Conservation (phyloP, 1,139 yeast species). For the Geotrichum restrictum region DNA sequence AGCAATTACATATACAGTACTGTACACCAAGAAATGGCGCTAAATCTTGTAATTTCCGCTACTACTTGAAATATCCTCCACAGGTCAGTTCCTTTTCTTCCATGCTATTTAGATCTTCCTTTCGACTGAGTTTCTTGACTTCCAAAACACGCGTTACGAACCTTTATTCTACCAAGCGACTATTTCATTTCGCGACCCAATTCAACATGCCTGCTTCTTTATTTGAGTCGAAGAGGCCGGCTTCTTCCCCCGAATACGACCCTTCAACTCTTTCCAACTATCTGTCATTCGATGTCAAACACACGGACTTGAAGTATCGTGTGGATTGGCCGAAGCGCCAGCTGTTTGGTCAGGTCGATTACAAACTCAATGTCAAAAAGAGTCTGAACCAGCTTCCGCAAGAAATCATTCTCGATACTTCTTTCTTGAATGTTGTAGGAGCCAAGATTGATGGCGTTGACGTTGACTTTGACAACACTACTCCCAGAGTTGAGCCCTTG, state of each 20-base stretch:
- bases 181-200: not conserved
- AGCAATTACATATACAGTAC: no score
- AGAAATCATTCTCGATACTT: constrained; percentile 60
- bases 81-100: not conserved
- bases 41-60: no score
- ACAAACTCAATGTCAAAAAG: constrained; percentile 39
- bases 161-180: not conserved
- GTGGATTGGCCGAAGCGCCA: constrained; percentile 54
- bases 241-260: constrained; percentile 42
- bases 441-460: constrained; percentile 46
- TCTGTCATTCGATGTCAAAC: constrained; percentile 47
- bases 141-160: not conserved
- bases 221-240: constrained; percentile 24
- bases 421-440: constrained; percentile 51
- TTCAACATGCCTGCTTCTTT: constrained; percentile 13
- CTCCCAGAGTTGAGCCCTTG: constrained; percentile 54
- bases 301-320: constrained; percentile 52
- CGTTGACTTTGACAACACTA: constrained; percentile 41
- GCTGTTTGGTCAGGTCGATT: constrained; percentile 56
- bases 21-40: no score
- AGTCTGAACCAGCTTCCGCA: constrained; percentile 20
- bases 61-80: not conserved
- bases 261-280: constrained; percentile 78
- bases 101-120: constrained; percentile 1
- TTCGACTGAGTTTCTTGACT: not conserved